Evolutionary conservation across 164 flowering plant species (phyloP).

Genomic region (Vitis labrusca): DNA sequence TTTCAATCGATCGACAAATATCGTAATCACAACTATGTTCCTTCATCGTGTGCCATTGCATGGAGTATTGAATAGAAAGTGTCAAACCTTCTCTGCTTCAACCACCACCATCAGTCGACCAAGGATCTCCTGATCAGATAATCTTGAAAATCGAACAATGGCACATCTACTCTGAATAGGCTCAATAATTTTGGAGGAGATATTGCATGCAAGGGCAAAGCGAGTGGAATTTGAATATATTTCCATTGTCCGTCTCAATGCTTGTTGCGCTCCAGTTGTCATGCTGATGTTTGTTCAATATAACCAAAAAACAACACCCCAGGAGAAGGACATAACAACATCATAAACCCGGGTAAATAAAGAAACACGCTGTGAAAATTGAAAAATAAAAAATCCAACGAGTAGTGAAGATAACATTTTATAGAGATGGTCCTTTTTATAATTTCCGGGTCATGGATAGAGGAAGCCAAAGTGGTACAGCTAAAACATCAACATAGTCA

Average conservation of each 20-base stretch:
- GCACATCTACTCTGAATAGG: constrained; percentile 99
- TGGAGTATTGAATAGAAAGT: background rate
- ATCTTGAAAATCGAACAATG: constrained; percentile 85
- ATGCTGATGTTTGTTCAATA: constrained; percentile 51
- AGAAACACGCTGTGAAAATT: background rate
- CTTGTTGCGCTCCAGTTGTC: constrained; percentile 99
- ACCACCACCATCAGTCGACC: constrained; percentile 89
- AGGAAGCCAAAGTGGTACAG: too few relatives aligned
- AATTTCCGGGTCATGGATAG: too few relatives aligned
- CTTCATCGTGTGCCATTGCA: background rate
- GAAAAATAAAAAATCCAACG: background rate
- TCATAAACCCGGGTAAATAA: background rate
- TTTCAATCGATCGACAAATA: too few relatives aligned
- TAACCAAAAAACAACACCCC: background rate
- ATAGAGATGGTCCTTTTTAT: too few relatives aligned
- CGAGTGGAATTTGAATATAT: constrained; percentile 95
- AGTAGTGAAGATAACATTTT: too few relatives aligned
- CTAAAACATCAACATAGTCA: background rate
- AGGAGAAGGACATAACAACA: background rate
- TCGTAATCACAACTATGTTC: too few relatives aligned
- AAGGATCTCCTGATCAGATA: constrained; percentile 92
- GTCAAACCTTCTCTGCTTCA: constrained; percentile 76
- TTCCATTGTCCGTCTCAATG: constrained; percentile 96
- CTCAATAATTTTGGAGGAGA: constrained; percentile 90
- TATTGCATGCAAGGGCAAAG: constrained; percentile 97